Base-by-base conservation (phyloP, 495 filamentous ascomycete genomes). In the Massariosphaeria phaeospora region DNA sequence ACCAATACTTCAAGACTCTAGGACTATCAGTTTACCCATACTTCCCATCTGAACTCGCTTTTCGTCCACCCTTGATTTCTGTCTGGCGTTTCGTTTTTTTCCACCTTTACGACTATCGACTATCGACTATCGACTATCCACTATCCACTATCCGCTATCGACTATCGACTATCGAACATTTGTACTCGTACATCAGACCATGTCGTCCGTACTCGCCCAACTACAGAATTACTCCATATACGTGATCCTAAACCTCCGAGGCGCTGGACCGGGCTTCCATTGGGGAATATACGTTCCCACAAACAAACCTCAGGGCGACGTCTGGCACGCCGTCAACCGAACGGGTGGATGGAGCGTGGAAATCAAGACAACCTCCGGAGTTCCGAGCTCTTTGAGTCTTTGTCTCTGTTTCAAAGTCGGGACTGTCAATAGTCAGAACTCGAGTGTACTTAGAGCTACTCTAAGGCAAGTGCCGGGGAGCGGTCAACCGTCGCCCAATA, bases 391-490 rank as follows among this genome's bases (percentile, higher is more conserved):
- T 18, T 10, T 39, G 5, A 39, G 8, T 17, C 35, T 39, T 8
- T 39, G 35, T 15, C 35, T 39, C 30, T 26, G 21, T 15, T 46
- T 46, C 42, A 46, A 29, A 46, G 23, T 46, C 42, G 42, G 42
- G 7, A 46, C 10, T 9, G 42, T 46, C 13, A 46, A 46, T 29
- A 15, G 3, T 29, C 2, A 10, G 2, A 46, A 12, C 10, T 46
- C n/a, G 21, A 20, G 15, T 10, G 30, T 13, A 11, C 42, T 46
- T 46, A 2, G 6, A 17, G 7, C 21, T 29, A 29, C 9, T 29
- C 25, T 46, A 29, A 6, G 6, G n/a, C 2, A 29, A 27, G 23
- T 46, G 2, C 2, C 23, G 8, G 42, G 21, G 25, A 29, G 30
- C 21, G 42, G 42, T 20, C 42, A 46, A 6, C 42, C 42, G 13